Percentiles rank a stretch among this genome's conserved stretches.
phyloP scores from a whole-genome alignment of 805 yeast species.

The Ogataea naganishii region DNA sequence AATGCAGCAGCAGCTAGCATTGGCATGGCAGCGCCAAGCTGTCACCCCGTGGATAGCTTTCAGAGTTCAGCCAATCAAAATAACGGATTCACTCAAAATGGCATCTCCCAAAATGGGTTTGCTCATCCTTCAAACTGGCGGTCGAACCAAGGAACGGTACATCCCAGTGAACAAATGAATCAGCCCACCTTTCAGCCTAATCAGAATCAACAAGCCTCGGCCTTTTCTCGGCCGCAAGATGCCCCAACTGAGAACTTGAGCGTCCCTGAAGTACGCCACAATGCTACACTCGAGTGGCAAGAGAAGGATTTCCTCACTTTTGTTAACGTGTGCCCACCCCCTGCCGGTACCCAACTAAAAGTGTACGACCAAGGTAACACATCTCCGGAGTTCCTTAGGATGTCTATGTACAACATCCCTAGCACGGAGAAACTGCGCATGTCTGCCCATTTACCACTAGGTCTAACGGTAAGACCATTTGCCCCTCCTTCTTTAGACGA shows the following conservation, averaged over 20 bases:
- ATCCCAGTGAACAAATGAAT: no score
- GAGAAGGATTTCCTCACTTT: conserved; percentile 55
- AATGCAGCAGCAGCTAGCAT: conserved; percentile 23
- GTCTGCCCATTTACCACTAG: conserved; percentile 71
- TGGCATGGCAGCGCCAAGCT: conserved; percentile 19
- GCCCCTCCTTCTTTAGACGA: conserved; percentile 45
- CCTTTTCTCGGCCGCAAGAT: conserved; percentile 3
- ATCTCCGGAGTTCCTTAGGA: conserved; percentile 68
- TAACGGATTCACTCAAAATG: no score
- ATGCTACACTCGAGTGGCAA: conserved; percentile 25
- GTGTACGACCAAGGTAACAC: conserved; percentile 80
- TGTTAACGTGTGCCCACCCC: conserved; percentile 75
- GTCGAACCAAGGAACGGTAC: no score
- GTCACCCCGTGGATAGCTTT: no score
- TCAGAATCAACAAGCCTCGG: no score
- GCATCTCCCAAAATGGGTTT: no score
- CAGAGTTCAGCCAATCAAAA: no score
- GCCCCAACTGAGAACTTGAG: conserved; percentile 25
- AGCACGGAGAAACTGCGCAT: conserved; percentile 58
- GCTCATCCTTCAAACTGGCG: no score
- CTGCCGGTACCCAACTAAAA: conserved; percentile 61
- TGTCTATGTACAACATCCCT: conserved; percentile 81
- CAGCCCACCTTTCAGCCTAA: no score
- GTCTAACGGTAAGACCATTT: conserved; percentile 77
- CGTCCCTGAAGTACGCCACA: conserved; percentile 25